These are phyloP conservation scores for Oleoguttula mirabilis DNA, from an alignment of 495 filamentous ascomycete genomes.

Conservation along the genomic window DNA sequence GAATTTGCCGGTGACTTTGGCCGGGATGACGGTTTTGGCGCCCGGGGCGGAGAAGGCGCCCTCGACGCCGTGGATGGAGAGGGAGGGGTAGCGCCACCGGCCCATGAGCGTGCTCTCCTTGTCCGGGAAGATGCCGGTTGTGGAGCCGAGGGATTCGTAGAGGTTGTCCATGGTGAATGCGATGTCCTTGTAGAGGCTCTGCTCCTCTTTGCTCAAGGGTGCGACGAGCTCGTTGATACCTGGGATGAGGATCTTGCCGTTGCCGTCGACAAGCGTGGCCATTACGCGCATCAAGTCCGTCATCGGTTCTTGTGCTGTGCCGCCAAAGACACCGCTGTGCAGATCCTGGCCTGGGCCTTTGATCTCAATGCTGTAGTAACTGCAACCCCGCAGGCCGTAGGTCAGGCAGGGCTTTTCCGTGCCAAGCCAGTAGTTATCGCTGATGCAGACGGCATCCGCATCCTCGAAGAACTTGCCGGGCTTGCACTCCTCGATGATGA, in stretches of 20 bases:
- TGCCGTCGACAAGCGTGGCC: slow-evolving; percentile 67
- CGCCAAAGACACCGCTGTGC: slow-evolving; percentile 93
- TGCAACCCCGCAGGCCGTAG: slow-evolving; percentile 94
- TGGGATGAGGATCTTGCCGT: slow-evolving; percentile 81
- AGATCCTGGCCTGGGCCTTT: slow-evolving; percentile 85
- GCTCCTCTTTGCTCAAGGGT: slow-evolving; percentile 74
- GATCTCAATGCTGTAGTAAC: slow-evolving; percentile 85
- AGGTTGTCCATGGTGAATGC: slow-evolving; percentile 92
- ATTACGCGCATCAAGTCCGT: slow-evolving; percentile 80
- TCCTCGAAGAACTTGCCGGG: slow-evolving; percentile 70
- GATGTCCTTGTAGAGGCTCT: slow-evolving; percentile 70
- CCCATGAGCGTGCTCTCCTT: slow-evolving; percentile 90
- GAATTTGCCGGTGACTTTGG: slow-evolving; percentile 96
- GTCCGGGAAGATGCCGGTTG: slow-evolving; percentile 70
- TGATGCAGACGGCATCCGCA: slow-evolving; percentile 93
- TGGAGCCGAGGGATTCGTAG: slow-evolving; percentile 76
- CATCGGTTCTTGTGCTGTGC: slow-evolving; percentile 94
- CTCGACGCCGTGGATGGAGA: slow-evolving; percentile 94
- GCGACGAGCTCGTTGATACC: slow-evolving; percentile 87
- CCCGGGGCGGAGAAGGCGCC: slow-evolving; percentile 88
- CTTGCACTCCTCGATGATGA: slow-evolving; percentile 79
- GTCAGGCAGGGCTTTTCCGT: slow-evolving; percentile 96
- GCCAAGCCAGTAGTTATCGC: slow-evolving; percentile 99
- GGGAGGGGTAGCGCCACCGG: slow-evolving; percentile 79
- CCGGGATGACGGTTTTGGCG: slow-evolving; percentile 97